These are phyloP conservation scores for Didymosphaeria variabile DNA, from an alignment of 2,329 filamentous ascomycete species.

Conservation along the genomic window DNA sequence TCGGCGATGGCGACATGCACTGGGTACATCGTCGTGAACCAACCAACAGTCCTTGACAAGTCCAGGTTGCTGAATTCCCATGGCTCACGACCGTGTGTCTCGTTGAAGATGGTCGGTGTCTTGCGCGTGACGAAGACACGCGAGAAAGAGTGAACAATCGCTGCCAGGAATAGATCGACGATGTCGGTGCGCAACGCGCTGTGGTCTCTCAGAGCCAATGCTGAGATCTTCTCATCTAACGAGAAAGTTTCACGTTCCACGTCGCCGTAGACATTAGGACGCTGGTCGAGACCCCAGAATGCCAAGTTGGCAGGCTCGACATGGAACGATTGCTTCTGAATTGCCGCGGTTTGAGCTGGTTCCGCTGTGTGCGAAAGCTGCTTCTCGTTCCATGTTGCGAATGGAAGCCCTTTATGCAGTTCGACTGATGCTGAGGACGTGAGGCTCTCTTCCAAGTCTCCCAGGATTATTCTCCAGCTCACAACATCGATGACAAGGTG, in stretches of 20 bases:
- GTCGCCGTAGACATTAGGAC: conserved; percentile 41
- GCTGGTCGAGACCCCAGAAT: conserved; percentile 44
- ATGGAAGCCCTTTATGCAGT: conserved; percentile 35
- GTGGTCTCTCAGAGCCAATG: conserved; percentile 39
- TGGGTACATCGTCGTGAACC: conserved; percentile 68
- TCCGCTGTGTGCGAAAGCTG: conserved; percentile 33
- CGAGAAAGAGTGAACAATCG: conserved; percentile 64
- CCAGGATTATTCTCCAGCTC: conserved; percentile 44
- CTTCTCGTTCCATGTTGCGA: conserved; percentile 42
- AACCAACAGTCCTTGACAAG: conserved; percentile 66
- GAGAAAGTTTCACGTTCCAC: conserved; percentile 40
- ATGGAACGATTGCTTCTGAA: conserved; percentile 21
- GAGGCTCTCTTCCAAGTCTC: conserved; percentile 44
- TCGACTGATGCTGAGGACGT: conserved; percentile 18
- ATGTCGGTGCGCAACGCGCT: conserved; percentile 61
- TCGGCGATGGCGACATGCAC: conserved; percentile 56
- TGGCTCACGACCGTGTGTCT: conserved; percentile 50
- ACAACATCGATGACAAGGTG: conserved; percentile 47
- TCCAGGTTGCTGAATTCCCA: conserved; percentile 58
- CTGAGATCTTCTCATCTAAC: conserved; percentile 30
- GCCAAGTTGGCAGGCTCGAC: conserved; percentile 33
- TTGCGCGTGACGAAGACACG: conserved; percentile 63
- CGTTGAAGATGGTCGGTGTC: conserved; percentile 59
- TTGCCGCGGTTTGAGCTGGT: conserved; percentile 16
- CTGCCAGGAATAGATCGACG: conserved; percentile 64